Evolutionary conservation across 129 eudicot genomes (phyloP), one percentile per base, ranked within the genome.

Genomic region (Tagetes erecta): DNA sequence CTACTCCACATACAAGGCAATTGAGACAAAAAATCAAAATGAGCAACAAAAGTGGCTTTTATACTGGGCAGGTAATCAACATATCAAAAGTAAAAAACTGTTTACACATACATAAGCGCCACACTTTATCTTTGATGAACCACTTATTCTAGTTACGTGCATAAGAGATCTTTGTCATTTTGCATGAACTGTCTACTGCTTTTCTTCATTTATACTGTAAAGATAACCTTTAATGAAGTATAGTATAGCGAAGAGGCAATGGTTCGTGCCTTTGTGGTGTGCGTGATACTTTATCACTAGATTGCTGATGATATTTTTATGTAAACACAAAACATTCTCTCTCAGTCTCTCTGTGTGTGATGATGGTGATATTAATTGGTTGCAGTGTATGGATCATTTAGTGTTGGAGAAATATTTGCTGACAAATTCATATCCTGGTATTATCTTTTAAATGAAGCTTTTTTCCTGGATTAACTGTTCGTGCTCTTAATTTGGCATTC

Each of bases 341-440:
- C 12, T 33, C 67, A 8, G 27, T 11, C 4, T 10, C 13, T 47
- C 12, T 46, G 3, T 49, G 1, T 49, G 53, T 73, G 34, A 63
- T 52, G 13, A 77, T 58, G 34, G 3, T 73, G 39, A 3, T 73
- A 77, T 72, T 47, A 7, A 42, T 68, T 66, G 74, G 69, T 71
- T 85, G 88, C 97, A 94, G 99, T 86, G 11, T 94, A 86, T 88
- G 99, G 99, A 71, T 86, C 96, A 9, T 94, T 94, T 76, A 91
- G 89, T 57, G 42, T 91, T 76, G 96, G 81, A 39, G 99, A 94
- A 80, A 45, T 80, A 66, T 85, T 90, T 70, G 79, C 96, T 0
- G 99, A 91, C 74, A 94, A 85, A 80, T 68, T 88, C 67, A 75
- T 94, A 44, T 84, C 87, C 70, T 90, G 99, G 99, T 94, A 86